Base-by-base conservation (phyloP, 129 eudicot genomes). In the Pulicaria dysenterica region DNA sequence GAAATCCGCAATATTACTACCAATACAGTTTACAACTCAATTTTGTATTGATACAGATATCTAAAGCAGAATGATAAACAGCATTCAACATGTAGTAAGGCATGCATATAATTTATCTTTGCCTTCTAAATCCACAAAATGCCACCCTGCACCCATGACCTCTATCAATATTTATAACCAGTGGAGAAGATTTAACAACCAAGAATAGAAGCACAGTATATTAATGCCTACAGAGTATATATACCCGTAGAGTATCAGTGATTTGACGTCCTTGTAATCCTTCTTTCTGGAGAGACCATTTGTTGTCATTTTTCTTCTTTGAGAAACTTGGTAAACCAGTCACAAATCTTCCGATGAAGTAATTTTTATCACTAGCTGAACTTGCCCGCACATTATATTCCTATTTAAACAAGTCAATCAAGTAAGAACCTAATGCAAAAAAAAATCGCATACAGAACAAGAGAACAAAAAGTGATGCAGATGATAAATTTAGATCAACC, bases 211-310 rank as follows among this genome's bases (percentile, higher is more conserved):
- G 53, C 58, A 46, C 5, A 5, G n/a, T 24, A 79, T 37, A 58
- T 44, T 8, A 34, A 75, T 45, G 73, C 16, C 24, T 14, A 68
- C 31, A 7, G 31, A 74, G 69, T 51, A 50, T 3, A 69, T 51
- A 48, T 90, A 94, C 99, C 94, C 91, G 76, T 47, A 88, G 73
- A 38, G 85, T 68, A 63, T 90, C 99, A 38, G 89, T 80, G 77
- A 88, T 67, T 81, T 90, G 97, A 69, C 99, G 99, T 74, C 96
- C 96, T 75, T 90, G 97, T 77, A 90, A 75, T 49, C 96, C 96
- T 86, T 94, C 99, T 72, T 94, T 94, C 75, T 84, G 93, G 47
- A 94, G 77, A 60, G 94, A 78, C 99, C 99, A 94, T 51, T 88
- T 82, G 72, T 84, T 90, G 72, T 94, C 95, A 71, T 83, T 89